These are phyloP conservation scores for Chlamydomonas schloesseri DNA, from an alignment of 139 green algal genomes.

Conservation along the genomic window DNA sequence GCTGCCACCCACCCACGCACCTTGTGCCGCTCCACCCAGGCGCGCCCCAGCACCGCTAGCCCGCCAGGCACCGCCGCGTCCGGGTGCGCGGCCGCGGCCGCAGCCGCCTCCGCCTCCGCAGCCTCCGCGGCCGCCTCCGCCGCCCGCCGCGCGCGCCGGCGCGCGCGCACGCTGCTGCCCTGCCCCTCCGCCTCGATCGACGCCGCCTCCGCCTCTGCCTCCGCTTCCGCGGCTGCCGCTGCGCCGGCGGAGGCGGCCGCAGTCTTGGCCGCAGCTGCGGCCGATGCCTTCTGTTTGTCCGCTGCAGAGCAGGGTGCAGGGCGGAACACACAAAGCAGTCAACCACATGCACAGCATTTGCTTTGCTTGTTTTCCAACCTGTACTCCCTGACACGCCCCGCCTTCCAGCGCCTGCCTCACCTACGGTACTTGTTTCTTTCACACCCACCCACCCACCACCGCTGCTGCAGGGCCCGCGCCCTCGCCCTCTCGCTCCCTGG, in stretches of 20 bases:
- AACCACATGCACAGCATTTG: too few species aligned
- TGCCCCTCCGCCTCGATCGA: too few species aligned
- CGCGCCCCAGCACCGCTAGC: conserved; percentile 55
- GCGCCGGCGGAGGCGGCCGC: neutral
- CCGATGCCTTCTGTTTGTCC: neutral
- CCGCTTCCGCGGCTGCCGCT: neutral
- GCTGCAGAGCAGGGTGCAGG: neutral
- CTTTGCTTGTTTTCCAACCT: too few species aligned
- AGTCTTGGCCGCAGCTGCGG: neutral
- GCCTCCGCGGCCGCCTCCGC: neutral
- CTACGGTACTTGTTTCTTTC: too few species aligned
- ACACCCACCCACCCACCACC: too few species aligned
- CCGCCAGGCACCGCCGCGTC: neutral
- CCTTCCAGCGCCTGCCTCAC: too few species aligned
- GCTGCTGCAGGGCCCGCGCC: too few species aligned
- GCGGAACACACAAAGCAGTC: neutral
- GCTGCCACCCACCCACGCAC: neutral
- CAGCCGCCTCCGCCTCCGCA: neutral
- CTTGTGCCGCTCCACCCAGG: conserved; percentile 75
- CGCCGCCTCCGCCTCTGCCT: neutral
- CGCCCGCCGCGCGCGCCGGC: too few species aligned
- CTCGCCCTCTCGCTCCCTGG: too few species aligned
- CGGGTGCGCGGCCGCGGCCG: neutral
- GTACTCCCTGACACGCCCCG: too few species aligned
- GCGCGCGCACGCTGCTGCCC: too few species aligned